Evolutionary conservation across 2,329 filamentous ascomycete species (phyloP).

Genomic region (Fusarium algeriense): DNA sequence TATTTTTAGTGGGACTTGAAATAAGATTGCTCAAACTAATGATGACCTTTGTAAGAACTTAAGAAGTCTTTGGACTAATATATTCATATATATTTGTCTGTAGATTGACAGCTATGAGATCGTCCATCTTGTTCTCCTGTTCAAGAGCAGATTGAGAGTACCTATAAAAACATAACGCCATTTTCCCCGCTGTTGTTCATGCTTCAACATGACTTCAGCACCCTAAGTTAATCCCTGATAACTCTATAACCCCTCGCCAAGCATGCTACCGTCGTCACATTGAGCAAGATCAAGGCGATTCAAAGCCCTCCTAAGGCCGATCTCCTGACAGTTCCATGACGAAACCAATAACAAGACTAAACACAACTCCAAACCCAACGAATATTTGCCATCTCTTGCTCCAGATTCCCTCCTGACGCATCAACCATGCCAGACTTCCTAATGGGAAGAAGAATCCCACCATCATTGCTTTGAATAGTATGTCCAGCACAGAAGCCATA

Average conservation of each 20-base stretch:
- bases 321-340: slow-evolving; percentile 64
- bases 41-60: too few species aligned
- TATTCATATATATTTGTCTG: too few species aligned
- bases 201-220: background rate
- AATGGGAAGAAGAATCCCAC: slow-evolving; percentile 97
- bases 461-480: slow-evolving; percentile 87
- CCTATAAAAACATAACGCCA: slow-evolving; percentile 16
- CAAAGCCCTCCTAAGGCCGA: slow-evolving; percentile 30
- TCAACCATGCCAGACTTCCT: slow-evolving; percentile 85
- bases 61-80: too few species aligned
- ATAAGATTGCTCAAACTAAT: too few species aligned
- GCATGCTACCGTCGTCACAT: background rate
- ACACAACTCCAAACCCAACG: slow-evolving; percentile 83
- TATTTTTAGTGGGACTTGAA: too few species aligned
- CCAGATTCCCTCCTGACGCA: slow-evolving; percentile 90
- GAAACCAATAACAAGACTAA: slow-evolving; percentile 83
- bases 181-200: background rate
- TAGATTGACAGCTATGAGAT: background rate
- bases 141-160: background rate
- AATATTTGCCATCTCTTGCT: slow-evolving; percentile 86
- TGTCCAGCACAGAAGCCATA: slow-evolving; percentile 74
- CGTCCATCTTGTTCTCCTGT: background rate
- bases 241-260: slow-evolving; percentile 56
- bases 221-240: slow-evolving; percentile 50
- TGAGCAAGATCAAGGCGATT: background rate